These are phyloP conservation scores for Typha latifolia DNA, from an alignment of 176 grass and related monocot species.

Conservation along the genomic window DNA sequence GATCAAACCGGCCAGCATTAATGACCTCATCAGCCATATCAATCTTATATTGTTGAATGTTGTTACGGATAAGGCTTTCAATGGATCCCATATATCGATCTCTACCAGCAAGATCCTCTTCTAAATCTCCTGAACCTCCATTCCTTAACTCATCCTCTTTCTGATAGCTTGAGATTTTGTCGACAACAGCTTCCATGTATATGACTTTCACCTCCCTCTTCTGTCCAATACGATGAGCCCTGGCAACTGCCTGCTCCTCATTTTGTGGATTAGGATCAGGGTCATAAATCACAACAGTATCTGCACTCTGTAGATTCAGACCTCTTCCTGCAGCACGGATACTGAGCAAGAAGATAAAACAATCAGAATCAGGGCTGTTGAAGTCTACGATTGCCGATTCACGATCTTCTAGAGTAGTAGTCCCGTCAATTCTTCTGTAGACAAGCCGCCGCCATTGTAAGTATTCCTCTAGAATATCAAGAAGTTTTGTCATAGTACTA, in stretches of 20 bases:
- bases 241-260: constrained; percentile 96
- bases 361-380: constrained; percentile 83
- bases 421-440: constrained; percentile 92
- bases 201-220: constrained; percentile 98
- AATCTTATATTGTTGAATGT: constrained; percentile 99
- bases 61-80: constrained; percentile 93
- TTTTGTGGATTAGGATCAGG: constrained; percentile 98
- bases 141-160: constrained; percentile 98
- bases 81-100: constrained; percentile 92
- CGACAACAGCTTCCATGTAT: constrained; percentile 95
- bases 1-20: constrained; percentile 99
- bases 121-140: constrained; percentile 55
- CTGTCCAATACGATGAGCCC: constrained; percentile 98
- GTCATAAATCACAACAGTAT: constrained; percentile 99
- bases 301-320: constrained; percentile 97
- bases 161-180: constrained; percentile 91
- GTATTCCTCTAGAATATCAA: constrained; percentile 97
- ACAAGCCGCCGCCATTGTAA: constrained; percentile 78
- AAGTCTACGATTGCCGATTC: constrained; percentile 94
- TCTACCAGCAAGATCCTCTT: constrained; percentile 94
- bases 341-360: constrained; percentile 98
- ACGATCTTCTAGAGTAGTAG: constrained; percentile 93
- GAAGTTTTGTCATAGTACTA: constrained; percentile 99
- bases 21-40: constrained; percentile 99
- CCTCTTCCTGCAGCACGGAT: constrained; percentile 98